These are phyloP conservation scores for Geotrichum europaeum DNA, from an alignment of 1,139 yeast species.

Conservation along the genomic window DNA sequence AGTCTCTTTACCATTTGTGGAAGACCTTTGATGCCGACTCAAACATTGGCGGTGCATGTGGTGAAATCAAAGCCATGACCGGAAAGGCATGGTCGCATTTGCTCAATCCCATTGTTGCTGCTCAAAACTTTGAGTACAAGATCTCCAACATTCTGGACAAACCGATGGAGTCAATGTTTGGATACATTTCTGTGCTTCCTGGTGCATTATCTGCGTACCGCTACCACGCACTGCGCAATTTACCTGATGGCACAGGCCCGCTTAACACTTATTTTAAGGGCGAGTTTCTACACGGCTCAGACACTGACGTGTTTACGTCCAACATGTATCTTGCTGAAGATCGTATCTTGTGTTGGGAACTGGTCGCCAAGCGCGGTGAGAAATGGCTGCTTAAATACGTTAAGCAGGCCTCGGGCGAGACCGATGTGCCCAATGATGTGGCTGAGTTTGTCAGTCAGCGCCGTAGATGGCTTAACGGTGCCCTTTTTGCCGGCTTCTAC, in stretches of 20 bases:
- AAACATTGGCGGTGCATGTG: slow-evolving; percentile 97
- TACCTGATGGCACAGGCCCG: slow-evolving; percentile 91
- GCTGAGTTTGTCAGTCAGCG: slow-evolving; percentile 92
- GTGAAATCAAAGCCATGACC: slow-evolving; percentile 90
- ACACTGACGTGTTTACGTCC: slow-evolving; percentile 81
- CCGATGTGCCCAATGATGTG: slow-evolving; percentile 90
- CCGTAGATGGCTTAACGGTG: slow-evolving; percentile 98
- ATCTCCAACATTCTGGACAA: slow-evolving; percentile 93
- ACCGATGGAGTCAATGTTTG: slow-evolving; percentile 89
- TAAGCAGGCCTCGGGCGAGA: slow-evolving; percentile 89
- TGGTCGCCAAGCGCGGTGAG: slow-evolving; percentile 79
- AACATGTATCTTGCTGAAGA: slow-evolving; percentile 98
- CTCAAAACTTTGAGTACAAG: slow-evolving; percentile 94
- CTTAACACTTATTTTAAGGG: slow-evolving; percentile 84
- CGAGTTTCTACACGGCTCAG: slow-evolving; percentile 56
- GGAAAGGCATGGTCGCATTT: slow-evolving; percentile 79
- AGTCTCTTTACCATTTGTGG: slow-evolving; percentile 88
- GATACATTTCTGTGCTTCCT: slow-evolving; percentile 88
- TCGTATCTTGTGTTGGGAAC: slow-evolving; percentile 94
- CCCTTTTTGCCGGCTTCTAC: slow-evolving; percentile 90
- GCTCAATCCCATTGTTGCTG: slow-evolving; percentile 86
- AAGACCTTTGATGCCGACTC: slow-evolving; percentile 94
- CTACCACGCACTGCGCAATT: slow-evolving; percentile 77
- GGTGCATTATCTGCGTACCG: slow-evolving; percentile 96
- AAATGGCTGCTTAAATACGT: slow-evolving; percentile 93